These are phyloP conservation scores for Lipomyces yamanashiensis DNA, from an alignment of 805 yeast genomes.

Conservation along the genomic window DNA sequence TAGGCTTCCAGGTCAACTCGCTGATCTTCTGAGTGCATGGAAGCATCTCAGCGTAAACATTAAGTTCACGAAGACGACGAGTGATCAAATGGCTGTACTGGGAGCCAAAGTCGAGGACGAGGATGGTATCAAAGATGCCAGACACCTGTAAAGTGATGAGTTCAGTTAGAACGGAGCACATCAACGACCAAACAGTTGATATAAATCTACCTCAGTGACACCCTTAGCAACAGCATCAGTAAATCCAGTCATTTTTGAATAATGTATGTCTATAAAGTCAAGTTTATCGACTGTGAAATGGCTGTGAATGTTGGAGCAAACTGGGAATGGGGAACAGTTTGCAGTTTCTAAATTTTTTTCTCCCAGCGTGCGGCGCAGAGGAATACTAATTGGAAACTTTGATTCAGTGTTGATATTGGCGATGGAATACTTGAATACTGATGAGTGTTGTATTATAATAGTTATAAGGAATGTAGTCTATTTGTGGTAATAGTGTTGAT, in stretches of 20 bases:
- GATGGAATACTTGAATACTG: no score
- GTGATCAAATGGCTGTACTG: slow-evolving; percentile 97
- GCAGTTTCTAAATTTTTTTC: slow-evolving; percentile 2
- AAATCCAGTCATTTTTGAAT: slow-evolving; percentile 23
- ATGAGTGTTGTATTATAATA: no score
- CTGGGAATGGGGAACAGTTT: not conserved
- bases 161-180: not conserved
- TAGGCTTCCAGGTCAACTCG: slow-evolving; percentile 92
- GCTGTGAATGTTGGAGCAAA: not conserved
- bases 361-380: slow-evolving; percentile 18
- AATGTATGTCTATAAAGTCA: not conserved
- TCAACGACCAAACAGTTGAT: not conserved
- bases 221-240: slow-evolving; percentile 20
- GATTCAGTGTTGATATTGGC: not conserved
- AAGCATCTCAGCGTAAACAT: slow-evolving; percentile 98
- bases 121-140: slow-evolving; percentile 90
- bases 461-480: no score
- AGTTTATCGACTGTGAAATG: not conserved
- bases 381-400: not conserved
- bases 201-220: slow-evolving; percentile 29
- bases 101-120: slow-evolving; percentile 97
- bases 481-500: no score
- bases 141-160: slow-evolving; percentile 60
- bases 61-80: slow-evolving; percentile 95
- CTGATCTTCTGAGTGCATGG: slow-evolving; percentile 98